phyloP scores from a whole-genome alignment of 2,329 filamentous ascomycete genomes.

The Fusarium veterinarium region DNA sequence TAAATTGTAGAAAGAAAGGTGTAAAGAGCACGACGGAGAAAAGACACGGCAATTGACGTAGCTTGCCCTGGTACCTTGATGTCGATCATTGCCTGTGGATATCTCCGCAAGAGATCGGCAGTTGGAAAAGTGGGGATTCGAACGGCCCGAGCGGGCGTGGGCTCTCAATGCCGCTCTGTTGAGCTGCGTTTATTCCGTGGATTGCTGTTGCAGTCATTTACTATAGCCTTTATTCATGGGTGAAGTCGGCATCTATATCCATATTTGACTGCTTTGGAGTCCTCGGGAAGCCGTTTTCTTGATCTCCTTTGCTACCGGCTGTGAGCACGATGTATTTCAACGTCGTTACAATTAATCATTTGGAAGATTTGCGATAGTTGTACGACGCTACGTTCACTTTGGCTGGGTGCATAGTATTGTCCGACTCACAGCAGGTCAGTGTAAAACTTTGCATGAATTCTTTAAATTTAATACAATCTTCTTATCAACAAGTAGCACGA shows the following conservation, averaged over 20 bases:
- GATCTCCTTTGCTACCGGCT: accelerated
- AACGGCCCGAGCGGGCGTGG: not conserved
- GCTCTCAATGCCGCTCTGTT: not conserved
- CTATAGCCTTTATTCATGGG: accelerated
- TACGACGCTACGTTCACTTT: not conserved
- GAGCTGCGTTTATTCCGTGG: not conserved
- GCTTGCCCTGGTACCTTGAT: not conserved
- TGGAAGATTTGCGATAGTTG: too few species aligned
- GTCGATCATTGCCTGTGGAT: not conserved
- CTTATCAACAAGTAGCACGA: accelerated
- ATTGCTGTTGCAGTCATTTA: not conserved
- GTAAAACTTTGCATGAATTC: accelerated
- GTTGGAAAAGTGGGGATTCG: not conserved
- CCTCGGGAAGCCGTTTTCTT: accelerated
- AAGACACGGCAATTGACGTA: not conserved
- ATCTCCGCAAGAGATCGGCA: not conserved
- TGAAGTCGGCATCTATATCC: not conserved
- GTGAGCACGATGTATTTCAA: too few species aligned
- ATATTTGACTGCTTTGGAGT: accelerated
- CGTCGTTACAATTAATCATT: too few species aligned
- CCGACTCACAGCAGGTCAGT: accelerated
- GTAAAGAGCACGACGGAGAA: not conserved
- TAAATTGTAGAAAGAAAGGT: not conserved
- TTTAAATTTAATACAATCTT: accelerated
- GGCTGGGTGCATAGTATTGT: accelerated